phyloP scores from a whole-genome alignment of 2,329 filamentous ascomycete species.

The Aureobasidium sp. region DNA sequence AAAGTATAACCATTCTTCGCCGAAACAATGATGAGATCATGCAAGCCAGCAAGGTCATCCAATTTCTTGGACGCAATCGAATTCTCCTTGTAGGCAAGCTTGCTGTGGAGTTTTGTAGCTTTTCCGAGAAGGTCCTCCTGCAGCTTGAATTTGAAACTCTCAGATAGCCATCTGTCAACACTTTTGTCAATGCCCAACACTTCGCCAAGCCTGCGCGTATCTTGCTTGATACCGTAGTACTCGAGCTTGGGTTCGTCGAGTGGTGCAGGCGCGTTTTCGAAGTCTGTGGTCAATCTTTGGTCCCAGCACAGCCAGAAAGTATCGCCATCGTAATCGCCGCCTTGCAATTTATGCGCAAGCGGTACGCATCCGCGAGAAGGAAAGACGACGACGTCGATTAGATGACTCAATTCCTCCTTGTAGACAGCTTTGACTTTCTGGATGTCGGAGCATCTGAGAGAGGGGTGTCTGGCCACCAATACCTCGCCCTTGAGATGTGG shows the following conservation, averaged over 20 bases:
- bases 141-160: constrained; percentile 54
- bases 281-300: constrained; percentile 55
- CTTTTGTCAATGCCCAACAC: constrained; percentile 32
- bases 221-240: constrained; percentile 46
- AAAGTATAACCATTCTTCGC: constrained; percentile 45
- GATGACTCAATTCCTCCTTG: constrained; percentile 53
- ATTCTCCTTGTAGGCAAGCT: constrained; percentile 48
- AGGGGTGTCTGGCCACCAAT: constrained; percentile 62
- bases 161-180: constrained; percentile 44
- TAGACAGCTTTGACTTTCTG: constrained; percentile 52
- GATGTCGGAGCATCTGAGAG: constrained; percentile 64
- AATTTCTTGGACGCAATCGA: constrained; percentile 24
- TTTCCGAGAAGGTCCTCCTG: constrained; percentile 52
- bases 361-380: constrained; percentile 54
- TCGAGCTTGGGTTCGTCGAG: constrained; percentile 38
- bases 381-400: constrained; percentile 79
- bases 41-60: constrained; percentile 22
- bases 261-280: constrained; percentile 53
- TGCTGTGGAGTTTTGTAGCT: constrained; percentile 59
- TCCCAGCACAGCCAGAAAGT: constrained; percentile 72
- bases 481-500: constrained; percentile 53
- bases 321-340: constrained; percentile 78
- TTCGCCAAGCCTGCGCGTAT: constrained; percentile 42
- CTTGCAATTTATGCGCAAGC: constrained; percentile 64
- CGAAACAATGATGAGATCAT: constrained; percentile 42